A percentile compares a stretch with the other conserved stretches of the same genome.
Evolutionary conservation across 192 early-diverging fungal genomes (phyloP).

Genomic region (Coemansia sp.): DNA sequence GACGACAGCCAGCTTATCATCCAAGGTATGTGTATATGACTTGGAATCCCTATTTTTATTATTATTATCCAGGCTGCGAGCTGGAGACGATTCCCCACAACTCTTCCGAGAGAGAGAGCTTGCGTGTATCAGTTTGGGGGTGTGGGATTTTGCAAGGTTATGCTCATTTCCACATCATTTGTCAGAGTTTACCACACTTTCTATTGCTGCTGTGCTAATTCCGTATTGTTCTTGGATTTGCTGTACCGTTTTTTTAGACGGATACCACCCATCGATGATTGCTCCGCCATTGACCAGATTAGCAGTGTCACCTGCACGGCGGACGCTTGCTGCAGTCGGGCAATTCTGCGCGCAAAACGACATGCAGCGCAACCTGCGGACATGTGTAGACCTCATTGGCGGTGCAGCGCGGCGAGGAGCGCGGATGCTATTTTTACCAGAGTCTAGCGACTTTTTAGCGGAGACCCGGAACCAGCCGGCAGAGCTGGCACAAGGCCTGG

Average conservation of each 20-base stretch:
- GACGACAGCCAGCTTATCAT: slow-evolving; percentile 44
- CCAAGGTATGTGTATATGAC: slow-evolving; percentile 24
- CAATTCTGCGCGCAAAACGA: slow-evolving; percentile 70
- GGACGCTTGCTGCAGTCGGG: slow-evolving; percentile 60
- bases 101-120: neutral
- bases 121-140: neutral
- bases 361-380: slow-evolving; percentile 59
- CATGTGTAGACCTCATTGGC: slow-evolving; percentile 60
- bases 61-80: neutral
- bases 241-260: slow-evolving; percentile 16
- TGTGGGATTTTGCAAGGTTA: neutral
- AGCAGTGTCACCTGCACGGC: slow-evolving; percentile 26
- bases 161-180: neutral
- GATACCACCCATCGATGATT: slow-evolving; percentile 40
- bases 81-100: neutral
- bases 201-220: neutral
- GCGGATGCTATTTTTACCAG: slow-evolving; percentile 80
- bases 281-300: slow-evolving; percentile 29
- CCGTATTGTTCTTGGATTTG: neutral
- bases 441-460: slow-evolving; percentile 81
- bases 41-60: neutral
- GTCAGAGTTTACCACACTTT: neutral
- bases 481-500: slow-evolving; percentile 53
- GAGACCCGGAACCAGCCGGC: slow-evolving; percentile 53
- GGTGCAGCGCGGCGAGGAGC: slow-evolving; percentile 60